Percentiles rank a stretch among this genome's conserved stretches.
These are phyloP conservation scores for Annona cherimola DNA, from an alignment of 164 flowering plant species.

Conservation along the genomic window DNA sequence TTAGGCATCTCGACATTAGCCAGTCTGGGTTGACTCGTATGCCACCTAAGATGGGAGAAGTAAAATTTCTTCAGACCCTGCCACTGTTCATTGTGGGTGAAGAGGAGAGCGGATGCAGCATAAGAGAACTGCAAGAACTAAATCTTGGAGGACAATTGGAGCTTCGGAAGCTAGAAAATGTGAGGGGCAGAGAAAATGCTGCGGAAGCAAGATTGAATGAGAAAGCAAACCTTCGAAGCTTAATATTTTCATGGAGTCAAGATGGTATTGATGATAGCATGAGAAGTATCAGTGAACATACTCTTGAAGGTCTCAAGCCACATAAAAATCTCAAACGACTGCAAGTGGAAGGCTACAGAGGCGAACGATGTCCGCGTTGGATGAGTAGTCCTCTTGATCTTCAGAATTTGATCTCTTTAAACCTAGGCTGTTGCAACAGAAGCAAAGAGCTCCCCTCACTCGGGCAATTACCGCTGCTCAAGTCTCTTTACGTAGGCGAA, in stretches of 20 bases:
- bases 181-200: neutral
- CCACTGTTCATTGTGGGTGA: constrained; percentile 18
- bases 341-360: constrained; percentile 13
- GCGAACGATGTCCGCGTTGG: constrained; percentile 23
- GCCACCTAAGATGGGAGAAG: constrained; percentile 4
- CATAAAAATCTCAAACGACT: constrained; percentile 15
- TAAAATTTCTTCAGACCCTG: constrained; percentile 13
- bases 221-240: neutral
- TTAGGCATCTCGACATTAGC: constrained; percentile 11
- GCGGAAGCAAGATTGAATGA: constrained; percentile 1
- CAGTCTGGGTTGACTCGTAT: neutral
- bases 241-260: constrained; percentile 1
- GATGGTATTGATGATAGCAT: neutral
- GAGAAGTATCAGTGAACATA: neutral
- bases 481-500: constrained; percentile 3
- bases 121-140: neutral
- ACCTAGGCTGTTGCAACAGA: constrained; percentile 15
- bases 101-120: neutral
- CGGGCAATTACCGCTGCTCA: constrained; percentile 19
- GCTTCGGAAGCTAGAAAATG: constrained; percentile 5
- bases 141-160: constrained; percentile 5
- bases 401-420: constrained; percentile 6
- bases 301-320: constrained; percentile 21
- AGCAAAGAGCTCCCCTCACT: constrained; percentile 16
- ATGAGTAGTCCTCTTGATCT: neutral